phyloP scores from a whole-genome alignment of 1,284 basidiomycete species.

The Irpex lacteus region DNA sequence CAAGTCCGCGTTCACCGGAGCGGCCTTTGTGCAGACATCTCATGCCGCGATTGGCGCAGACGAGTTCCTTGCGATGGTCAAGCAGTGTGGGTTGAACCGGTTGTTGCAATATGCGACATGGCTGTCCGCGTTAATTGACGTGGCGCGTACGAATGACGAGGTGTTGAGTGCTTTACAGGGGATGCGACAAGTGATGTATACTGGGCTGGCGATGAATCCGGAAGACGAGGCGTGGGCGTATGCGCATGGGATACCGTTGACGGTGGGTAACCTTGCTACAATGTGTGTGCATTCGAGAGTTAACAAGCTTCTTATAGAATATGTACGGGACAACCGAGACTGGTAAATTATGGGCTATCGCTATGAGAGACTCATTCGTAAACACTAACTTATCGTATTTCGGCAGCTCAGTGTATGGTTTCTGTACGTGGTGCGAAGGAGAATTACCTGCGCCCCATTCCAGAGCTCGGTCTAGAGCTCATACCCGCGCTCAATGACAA shows the following conservation, averaged over 20 bases:
- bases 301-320: conserved; percentile 6
- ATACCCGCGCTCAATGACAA: conserved; percentile 12
- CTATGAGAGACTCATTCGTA: neutral
- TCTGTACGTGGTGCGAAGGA: conserved; percentile 20
- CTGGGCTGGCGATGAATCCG: conserved; percentile 25
- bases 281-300: neutral
- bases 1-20: conserved; percentile 24
- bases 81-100: conserved; percentile 27
- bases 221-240: conserved; percentile 27
- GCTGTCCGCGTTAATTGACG: conserved; percentile 27
- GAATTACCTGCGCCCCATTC: conserved; percentile 20
- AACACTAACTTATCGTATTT: neutral
- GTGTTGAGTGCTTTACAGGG: conserved; percentile 24
- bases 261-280: conserved; percentile 12
- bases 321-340: conserved; percentile 20
- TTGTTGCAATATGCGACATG: conserved; percentile 29
- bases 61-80: conserved; percentile 30
- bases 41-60: conserved; percentile 26
- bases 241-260: conserved; percentile 22
- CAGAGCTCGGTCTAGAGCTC: conserved; percentile 18
- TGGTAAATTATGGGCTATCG: conserved; percentile 7
- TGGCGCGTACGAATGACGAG: conserved; percentile 21
- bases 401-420: conserved; percentile 20
- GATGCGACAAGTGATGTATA: conserved; percentile 29
- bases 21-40: conserved; percentile 28